Base-by-base conservation (phyloP, 129 eudicot species). In the Centrapalus pauciflorus region DNA sequence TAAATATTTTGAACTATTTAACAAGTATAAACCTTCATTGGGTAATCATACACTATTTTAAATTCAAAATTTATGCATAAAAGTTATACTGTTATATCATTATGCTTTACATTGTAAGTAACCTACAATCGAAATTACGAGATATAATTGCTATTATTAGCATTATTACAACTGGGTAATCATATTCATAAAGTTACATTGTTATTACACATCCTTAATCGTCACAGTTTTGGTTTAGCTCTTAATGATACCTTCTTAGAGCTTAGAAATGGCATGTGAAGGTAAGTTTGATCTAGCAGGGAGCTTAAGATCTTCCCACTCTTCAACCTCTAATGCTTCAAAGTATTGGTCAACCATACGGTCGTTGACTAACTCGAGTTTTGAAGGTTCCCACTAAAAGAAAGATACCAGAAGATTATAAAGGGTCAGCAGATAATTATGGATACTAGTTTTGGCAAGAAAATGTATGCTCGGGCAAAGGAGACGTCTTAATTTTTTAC, bases 361-460 rank as follows among this genome's bases (percentile, higher is more conserved):
- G 0, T 83, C 85, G 28, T 66, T 82, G 54, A 93, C 79, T 17
- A 61, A 72, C 81, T 93, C 96, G 19, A 93, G 57, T 45, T 76
- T 80, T 27, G 96, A 83, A 35, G 98, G 98, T 14, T 85, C 69
- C 98, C 98, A 91, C 98, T 91, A 76, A 37, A 70, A 76, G 10
- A 35, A 17, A 32, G 11, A 9, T 29, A 8, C 14, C 16, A n/a
- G 19, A 33, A 43, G 30, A 37, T n/a, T n/a, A 34, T 16, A 30
- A 21, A 2, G 5, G 21, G 56, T 28, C 17, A 51, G 29, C 33
- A 63, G 21, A 28, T 38, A 65, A n/a, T 55, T 16, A 64, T 1
- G 13, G 28, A 46, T 8, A 16, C 1, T 17, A 19, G 25, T 48
- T 40, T 46, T 48, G 3, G 51, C 16, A 61, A 10, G 19, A 9